Evolutionary conservation across 148 eudicot genomes (phyloP), one percentile per base, ranked within the genome.

Genomic region (Nyssa sinensis): DNA sequence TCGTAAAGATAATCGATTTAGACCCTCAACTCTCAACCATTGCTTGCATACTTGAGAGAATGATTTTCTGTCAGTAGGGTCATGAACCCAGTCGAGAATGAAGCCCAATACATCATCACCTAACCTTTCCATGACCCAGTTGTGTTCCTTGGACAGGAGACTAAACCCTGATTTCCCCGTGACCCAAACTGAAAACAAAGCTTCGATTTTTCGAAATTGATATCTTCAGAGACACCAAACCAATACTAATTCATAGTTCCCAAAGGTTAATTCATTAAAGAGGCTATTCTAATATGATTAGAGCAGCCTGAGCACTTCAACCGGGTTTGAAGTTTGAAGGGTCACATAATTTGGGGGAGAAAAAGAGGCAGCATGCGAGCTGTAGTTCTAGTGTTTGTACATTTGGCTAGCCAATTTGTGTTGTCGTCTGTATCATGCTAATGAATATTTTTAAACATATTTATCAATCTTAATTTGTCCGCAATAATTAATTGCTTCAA

Each of bases 11-110:
- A 62, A 47, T 59, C 81, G 62, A 39, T 57, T 66, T 1, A 61
- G 29, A 39, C 81, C 69, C 37, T 78, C 81, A 1, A 78, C 77
- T 39, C 81, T 64, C 1, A 67, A 62, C 81, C 77, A 73, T 51
- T 78, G 77, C 62, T 73, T 78, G 81, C 77, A 72, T 32, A 78
- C 81, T 47, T 39, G 51, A 28, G 81, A 78, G 67, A 78, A 60
- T 61, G 81, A 78, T 71, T 62, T 24, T 11, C 73, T 74, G 63
- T 78, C 73, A 2, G 30, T 33, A 5, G 67, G 73, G 39, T 59
- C 62, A 14, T 44, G 2, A 19, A 78, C n/a, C 7, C 23, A 19
- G 23, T 62, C 30, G 73, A 78, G 69, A n/a, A 78, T 60, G 17
- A 73, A 67, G 31, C 68, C 67, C 1, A 78, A 66, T 34, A 67